phyloP scores from a whole-genome alignment of 345 rosid species.

The Populus alba region DNA sequence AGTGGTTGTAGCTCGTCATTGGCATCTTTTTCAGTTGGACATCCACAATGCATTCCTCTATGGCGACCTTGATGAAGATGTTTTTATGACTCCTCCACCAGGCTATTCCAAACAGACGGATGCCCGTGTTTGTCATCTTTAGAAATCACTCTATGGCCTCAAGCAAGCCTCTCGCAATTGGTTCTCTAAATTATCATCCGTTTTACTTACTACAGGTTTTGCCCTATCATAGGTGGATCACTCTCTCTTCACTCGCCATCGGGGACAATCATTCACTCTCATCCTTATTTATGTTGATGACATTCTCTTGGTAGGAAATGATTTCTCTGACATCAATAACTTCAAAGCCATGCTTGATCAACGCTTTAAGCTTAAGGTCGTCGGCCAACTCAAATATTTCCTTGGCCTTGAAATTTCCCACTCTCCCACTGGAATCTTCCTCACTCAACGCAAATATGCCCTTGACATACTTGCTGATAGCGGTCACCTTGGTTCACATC shows the following conservation, averaged over 20 bases:
- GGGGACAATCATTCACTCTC: neutral
- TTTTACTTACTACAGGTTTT: neutral
- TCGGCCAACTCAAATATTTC: neutral
- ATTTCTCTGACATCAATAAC: no score
- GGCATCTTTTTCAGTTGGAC: no score
- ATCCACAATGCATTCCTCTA: no score
- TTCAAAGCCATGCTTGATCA: no score
- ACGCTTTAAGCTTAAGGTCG: neutral
- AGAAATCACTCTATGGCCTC: neutral
- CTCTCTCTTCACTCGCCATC: neutral
- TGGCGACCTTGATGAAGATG: no score
- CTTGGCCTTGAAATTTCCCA: neutral
- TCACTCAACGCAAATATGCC: neutral
- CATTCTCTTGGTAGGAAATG: neutral
- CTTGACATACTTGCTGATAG: neutral
- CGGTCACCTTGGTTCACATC: neutral
- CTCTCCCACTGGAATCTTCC: neutral
- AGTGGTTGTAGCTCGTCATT: no score
- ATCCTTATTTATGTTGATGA: neutral
- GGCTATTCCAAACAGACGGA: no score
- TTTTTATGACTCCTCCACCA: neutral
- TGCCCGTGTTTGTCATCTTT: neutral
- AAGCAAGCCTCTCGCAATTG: neutral
- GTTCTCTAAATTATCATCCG: neutral
- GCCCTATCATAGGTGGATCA: neutral